Base-by-base conservation (phyloP, 441 rosid genomes). In the Eruca vesicaria region DNA sequence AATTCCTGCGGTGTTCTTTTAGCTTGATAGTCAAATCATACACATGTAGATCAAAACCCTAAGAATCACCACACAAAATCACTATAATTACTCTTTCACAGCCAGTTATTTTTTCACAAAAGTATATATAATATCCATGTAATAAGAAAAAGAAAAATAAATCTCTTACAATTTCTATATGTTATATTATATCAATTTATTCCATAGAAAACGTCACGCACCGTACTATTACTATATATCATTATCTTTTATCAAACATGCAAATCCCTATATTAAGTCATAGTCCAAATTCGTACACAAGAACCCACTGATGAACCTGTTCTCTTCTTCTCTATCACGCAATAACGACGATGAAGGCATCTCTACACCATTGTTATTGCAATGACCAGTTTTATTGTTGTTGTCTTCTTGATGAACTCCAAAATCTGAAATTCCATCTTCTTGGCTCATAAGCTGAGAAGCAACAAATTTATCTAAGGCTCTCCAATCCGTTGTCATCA, bases 391-490 rank as follows among this genome's bases (percentile, higher is more conserved):
- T n/a, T 43, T 43, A 3, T 43, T 43, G 52, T n/a, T 43, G 9
- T 43, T 16, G 8, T n/a, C 18, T n/a, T 43, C 19, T 43, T 43
- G 52, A 43, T 43, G 52, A 43, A n/a, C 52, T 72, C 57, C 68
- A 58, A 77, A 72, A 23, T 63, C 73, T 3, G 63, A 66, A 45
- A 57, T 20, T 69, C 62, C 75, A 35, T 66, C 81, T 66, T 60
- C 96, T 80, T 88, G 93, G 60, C 89, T 91, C 74, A 94, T 72
- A 74, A 94, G 69, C 63, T 92, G 97, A 16, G 98, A 92, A 16
- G 97, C 97, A 53, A 94, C 97, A 71, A 94, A 94, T 87, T 87
- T 90, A 80, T 92, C 97, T 1, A 92, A 85, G n/a, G 89, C 83
- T 81, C 97, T 88, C 98, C 98, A 90, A 29, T 92, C 98, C 1